Percentiles rank a stretch among this genome's conserved stretches.
phyloP scores from a whole-genome alignment of 1,139 yeast genomes.

The Maudiozyma humilis region DNA sequence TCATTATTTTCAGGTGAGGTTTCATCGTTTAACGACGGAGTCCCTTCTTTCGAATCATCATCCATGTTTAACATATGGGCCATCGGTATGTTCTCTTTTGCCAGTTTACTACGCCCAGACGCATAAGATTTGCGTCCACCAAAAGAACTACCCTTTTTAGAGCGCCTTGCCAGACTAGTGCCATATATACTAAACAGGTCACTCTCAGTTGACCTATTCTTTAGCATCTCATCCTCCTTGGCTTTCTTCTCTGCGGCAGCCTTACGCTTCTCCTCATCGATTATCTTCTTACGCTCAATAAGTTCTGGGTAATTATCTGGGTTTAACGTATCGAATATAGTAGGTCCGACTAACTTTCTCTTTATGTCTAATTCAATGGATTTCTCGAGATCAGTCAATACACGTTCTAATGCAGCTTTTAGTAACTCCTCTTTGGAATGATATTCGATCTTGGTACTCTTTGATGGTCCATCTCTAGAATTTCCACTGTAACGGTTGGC shows the following conservation, averaged over 20 bases:
- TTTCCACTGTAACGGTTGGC: slow-evolving; percentile 1
- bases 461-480: not conserved
- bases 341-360: slow-evolving; percentile 67
- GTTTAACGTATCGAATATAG: slow-evolving; percentile 52
- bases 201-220: slow-evolving; percentile 13
- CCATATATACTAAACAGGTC: slow-evolving; percentile 30
- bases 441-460: slow-evolving; percentile 13
- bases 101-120: slow-evolving; percentile 11
- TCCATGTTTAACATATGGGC: slow-evolving; percentile 63
- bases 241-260: slow-evolving; percentile 11
- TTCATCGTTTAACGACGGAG: slow-evolving; percentile 12
- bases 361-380: slow-evolving; percentile 65
- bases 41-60: slow-evolving; percentile 19
- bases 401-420: slow-evolving; percentile 51
- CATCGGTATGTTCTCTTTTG: slow-evolving; percentile 41
- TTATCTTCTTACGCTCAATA: slow-evolving; percentile 37
- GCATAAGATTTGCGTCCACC: not conserved
- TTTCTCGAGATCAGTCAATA: slow-evolving; percentile 56
- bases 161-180: slow-evolving; percentile 17
- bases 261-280: slow-evolving; percentile 27
- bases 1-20: slow-evolving; percentile 10
- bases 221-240: slow-evolving; percentile 10
- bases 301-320: slow-evolving; percentile 52
- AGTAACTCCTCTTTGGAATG: slow-evolving; percentile 29
- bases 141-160: slow-evolving; percentile 13